Base-by-base conservation (phyloP, 2,329 filamentous ascomycete species). In the Aspergillus brunneoviolaceus region DNA sequence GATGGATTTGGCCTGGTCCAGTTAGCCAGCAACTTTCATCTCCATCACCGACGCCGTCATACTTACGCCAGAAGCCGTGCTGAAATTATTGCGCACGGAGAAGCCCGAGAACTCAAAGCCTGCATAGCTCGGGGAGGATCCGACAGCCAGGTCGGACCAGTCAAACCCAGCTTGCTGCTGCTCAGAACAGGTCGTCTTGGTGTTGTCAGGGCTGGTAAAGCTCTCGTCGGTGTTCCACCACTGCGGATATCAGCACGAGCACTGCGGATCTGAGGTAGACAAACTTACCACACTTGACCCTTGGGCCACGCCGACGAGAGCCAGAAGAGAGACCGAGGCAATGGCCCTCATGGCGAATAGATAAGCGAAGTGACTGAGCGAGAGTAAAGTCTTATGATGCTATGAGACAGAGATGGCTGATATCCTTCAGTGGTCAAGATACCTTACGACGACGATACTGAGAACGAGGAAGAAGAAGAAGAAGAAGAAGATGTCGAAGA, bases 21-120 rank as follows among this genome's bases (percentile, higher is more conserved):
- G 50, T 69, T 47, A 66, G 65, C 60, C 51, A 55, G n/a, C 21
- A 16, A 4, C 16, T 45, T n/a, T n/a, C 5, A 19, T 9, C 7
- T 12, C 25, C 25, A 19, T 19, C 19, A 23, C 14, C 16, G 16
- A 6, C 39, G 25, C 49, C n/a, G 52, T n/a, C 12, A 5, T 80
- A 67, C 85, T 77, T 72, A 83, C 81, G 61, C 77, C 76, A 58
- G 57, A 60, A 50, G 64, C 58, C 27, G 67, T 62, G 21, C 64
- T 64, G 27, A 84, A 82, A 51, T 82, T 82, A 72, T 85, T 82
- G 67, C 82, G 79, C 80, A 90, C 96, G 55, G 79, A 80, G 80
- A 88, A 95, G 69, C 90, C 90, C 51, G 79, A 84, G 81, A 92
- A 94, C 63, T 82, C 78, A 76, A 94, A 91, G 71, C 87, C 89